These are phyloP conservation scores for Beauveria varroae DNA, from an alignment of 2,329 filamentous ascomycete genomes.

Conservation along the genomic window DNA sequence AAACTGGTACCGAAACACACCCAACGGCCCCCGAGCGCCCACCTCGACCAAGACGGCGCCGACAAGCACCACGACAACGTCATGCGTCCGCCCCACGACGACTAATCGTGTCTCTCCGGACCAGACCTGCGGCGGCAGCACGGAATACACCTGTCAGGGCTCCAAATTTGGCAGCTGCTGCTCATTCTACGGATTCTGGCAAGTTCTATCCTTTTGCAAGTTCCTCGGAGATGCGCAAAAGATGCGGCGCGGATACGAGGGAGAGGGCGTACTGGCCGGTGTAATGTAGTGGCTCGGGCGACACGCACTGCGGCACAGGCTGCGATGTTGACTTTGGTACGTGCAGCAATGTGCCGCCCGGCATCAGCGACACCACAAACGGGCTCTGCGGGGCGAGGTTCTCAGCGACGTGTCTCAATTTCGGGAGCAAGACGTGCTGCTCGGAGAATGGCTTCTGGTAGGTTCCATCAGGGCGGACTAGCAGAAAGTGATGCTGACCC, in stretches of 20 bases:
- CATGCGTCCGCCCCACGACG: slow-evolving; percentile 14
- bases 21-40: slow-evolving; percentile 11
- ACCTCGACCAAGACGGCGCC: slow-evolving; percentile 12
- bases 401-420: slow-evolving; percentile 25
- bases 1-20: slow-evolving; percentile 42
- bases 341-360: slow-evolving; percentile 20
- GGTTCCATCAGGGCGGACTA: slow-evolving; percentile 8
- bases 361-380: slow-evolving; percentile 26
- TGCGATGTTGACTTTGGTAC: slow-evolving; percentile 28
- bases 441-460: slow-evolving; percentile 29
- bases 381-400: slow-evolving; percentile 27
- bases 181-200: slow-evolving; percentile 34
- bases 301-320: slow-evolving; percentile 30
- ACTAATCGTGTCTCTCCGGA: slow-evolving; percentile 24
- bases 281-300: slow-evolving; percentile 22
- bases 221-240: no score
- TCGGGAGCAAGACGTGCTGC: slow-evolving; percentile 27
- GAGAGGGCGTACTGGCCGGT: not conserved
- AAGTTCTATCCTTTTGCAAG: slow-evolving; percentile 11
- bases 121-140: slow-evolving; percentile 28
- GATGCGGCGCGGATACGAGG: not conserved
- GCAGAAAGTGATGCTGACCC: not conserved
- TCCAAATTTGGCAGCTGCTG: slow-evolving; percentile 32
- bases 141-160: slow-evolving; percentile 28
- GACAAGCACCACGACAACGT: slow-evolving; percentile 13